phyloP scores from a whole-genome alignment of 2,329 filamentous ascomycete genomes.

The Alternaria viburni region DNA sequence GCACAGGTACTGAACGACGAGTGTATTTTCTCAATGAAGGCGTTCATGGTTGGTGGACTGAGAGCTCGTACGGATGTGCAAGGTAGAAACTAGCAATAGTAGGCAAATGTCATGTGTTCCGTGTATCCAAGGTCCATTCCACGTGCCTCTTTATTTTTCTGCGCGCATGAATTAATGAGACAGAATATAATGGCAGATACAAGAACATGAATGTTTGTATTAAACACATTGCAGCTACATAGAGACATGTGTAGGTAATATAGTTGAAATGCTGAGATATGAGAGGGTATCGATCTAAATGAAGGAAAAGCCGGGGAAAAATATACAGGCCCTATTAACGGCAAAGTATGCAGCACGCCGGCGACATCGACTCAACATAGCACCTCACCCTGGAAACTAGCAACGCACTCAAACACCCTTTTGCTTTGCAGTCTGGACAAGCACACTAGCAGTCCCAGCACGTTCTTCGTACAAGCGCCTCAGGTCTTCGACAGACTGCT shows the following conservation, averaged over 20 bases:
- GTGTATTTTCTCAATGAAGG: not conserved
- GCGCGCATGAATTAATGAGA: not conserved
- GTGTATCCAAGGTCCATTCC: not conserved
- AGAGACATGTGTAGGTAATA: not conserved
- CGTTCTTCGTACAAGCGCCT: constrained; percentile 57
- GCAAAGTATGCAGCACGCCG: not conserved
- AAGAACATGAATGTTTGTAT: not conserved
- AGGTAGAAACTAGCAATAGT: not conserved
- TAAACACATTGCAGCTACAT: not conserved
- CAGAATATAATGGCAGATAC: not conserved
- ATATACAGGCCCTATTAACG: not conserved
- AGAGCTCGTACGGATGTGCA: not conserved
- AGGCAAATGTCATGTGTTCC: not conserved
- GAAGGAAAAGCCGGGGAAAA: not conserved
- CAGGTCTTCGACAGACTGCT: constrained; percentile 56
- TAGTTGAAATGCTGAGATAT: not conserved
- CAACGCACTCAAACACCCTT: not conserved
- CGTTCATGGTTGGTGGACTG: not conserved
- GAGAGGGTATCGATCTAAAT: not conserved
- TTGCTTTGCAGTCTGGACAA: constrained; percentile 25
- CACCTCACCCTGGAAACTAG: not conserved
- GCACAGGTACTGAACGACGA: not conserved
- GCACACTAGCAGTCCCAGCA: constrained; percentile 47
- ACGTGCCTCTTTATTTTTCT: not conserved
- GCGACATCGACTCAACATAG: not conserved